Conservation (phyloP, 805 yeast species). For the Yarrowia osloensis region DNA sequence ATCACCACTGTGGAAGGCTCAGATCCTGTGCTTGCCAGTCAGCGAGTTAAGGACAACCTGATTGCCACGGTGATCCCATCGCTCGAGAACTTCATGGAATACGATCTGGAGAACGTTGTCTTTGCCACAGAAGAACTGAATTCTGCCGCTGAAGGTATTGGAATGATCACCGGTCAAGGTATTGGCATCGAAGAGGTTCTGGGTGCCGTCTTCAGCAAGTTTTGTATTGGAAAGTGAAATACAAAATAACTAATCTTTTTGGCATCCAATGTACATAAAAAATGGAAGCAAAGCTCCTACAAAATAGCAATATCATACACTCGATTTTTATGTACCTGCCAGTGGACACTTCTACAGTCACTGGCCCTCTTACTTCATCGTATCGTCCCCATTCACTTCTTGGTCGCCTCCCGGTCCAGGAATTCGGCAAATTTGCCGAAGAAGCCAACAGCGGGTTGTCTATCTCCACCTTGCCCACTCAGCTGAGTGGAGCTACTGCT, state of each 20-base stretch:
- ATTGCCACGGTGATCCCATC: constrained; percentile 76
- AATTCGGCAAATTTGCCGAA: constrained; percentile 46
- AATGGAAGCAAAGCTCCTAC: too few species aligned
- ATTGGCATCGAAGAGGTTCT: constrained; percentile 88
- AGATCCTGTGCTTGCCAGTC: constrained; percentile 69
- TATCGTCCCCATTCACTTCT: background rate
- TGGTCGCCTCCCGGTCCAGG: constrained; percentile 40
- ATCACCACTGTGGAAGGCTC: constrained; percentile 51
- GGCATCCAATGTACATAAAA: background rate
- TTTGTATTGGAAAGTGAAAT: constrained; percentile 84
- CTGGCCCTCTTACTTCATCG: background rate
- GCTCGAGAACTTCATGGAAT: constrained; percentile 58
- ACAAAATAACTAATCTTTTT: too few species aligned
- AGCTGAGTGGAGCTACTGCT: constrained; percentile 4
- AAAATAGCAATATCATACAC: background rate
- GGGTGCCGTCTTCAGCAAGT: constrained; percentile 86
- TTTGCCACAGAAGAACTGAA: constrained; percentile 76
- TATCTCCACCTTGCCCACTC: constrained; percentile 1
- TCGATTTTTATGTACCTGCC: background rate
- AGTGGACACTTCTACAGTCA: background rate
- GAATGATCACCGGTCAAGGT: constrained; percentile 86
- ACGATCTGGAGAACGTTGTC: constrained; percentile 62
- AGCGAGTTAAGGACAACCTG: constrained; percentile 73
- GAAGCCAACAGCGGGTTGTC: constrained; percentile 40
- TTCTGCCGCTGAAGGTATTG: constrained; percentile 80